Base-by-base conservation (phyloP, 352 stramenopile species). In the Aphanomyces astaci region DNA sequence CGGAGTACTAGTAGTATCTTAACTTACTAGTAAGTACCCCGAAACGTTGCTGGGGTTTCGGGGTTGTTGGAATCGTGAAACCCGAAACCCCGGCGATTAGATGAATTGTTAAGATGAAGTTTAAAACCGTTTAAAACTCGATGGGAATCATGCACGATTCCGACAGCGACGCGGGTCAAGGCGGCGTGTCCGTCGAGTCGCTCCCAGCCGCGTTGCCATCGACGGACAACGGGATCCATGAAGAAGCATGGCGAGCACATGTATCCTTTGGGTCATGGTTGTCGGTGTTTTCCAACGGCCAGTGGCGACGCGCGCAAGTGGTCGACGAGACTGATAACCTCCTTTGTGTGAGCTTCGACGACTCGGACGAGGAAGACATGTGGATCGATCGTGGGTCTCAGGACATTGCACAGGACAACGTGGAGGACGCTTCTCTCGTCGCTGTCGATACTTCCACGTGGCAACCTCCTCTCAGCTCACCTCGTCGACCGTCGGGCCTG, bases 401-500 rank as follows among this genome's bases (percentile, higher is more conserved):
- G 4, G 51, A 59, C 51, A 32, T 59, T 40, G n/a, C 51, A 13
- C 27, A 36, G 7, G 36, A 43, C 36, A 43, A 43, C 36, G 36
- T 43, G 36, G 36, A 43, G 7, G 36, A 43, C 36, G 7, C 36
- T 15, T 43, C 36, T 15, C 36, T 43, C 36, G 36, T 43, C 7
- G 36, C 36, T 15, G 15, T 43, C 15, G 36, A 30, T 22, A 28
- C 19, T 55, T 10, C 28, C 48, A 28, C 28, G 0, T 55, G 17
- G 48, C 2, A 22, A 0, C 48, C 19, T 11, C 48, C 2, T n/a
- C 9, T 28, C 13, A 2, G 27, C n/a, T 43, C 27, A 22, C 28
- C 27, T 32, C 19, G 17, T 45, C 27, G 17, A 25, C 32, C 25
- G 17, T 73, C 75, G 32, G 92, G 89, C 24, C 73, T 98, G 7